Conservation (phyloP, 192 early-diverging fungal species). For the Rhizophlyctis rosea region DNA sequence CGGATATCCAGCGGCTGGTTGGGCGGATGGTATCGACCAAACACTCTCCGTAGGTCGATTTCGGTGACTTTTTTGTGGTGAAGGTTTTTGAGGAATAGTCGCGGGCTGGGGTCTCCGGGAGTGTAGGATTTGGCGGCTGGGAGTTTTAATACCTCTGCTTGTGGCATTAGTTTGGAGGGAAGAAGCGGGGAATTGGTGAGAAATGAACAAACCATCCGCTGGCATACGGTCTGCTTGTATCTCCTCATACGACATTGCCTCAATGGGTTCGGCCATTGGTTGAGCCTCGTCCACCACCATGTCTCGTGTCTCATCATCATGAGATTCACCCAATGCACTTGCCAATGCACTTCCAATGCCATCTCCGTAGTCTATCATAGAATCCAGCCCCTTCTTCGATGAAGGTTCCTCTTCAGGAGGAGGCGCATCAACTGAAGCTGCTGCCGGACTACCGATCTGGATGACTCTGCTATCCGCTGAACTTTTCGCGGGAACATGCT, state of each 20-base stretch:
- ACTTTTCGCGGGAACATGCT: too few species aligned
- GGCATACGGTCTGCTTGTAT: background rate
- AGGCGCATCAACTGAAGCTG: background rate
- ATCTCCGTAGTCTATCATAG: background rate
- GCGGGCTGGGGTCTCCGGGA: constrained; percentile 29
- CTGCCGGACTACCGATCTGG: constrained; percentile 4
- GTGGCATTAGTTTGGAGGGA: too few species aligned
- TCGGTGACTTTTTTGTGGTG: constrained; percentile 29
- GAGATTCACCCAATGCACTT: background rate
- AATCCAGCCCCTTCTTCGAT: background rate
- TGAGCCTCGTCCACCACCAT: background rate
- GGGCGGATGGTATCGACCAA: constrained; percentile 17
- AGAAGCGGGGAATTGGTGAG: too few species aligned
- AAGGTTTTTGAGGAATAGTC: constrained; percentile 49
- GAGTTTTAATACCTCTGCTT: constrained; percentile 41
- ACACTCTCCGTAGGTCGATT: constrained; percentile 29
- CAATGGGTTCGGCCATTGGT: background rate
- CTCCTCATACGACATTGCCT: background rate
- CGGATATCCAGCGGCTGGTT: constrained; percentile 27
- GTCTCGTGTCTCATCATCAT: too few species aligned
- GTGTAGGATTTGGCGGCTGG: constrained; percentile 40
- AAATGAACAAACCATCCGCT: background rate
- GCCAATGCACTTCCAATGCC: too few species aligned
- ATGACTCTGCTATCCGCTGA: too few species aligned
- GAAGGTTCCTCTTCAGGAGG: background rate